These are phyloP conservation scores for Hirschioporus abietinus DNA, from an alignment of 768 basidiomycete species.

Conservation along the genomic window DNA sequence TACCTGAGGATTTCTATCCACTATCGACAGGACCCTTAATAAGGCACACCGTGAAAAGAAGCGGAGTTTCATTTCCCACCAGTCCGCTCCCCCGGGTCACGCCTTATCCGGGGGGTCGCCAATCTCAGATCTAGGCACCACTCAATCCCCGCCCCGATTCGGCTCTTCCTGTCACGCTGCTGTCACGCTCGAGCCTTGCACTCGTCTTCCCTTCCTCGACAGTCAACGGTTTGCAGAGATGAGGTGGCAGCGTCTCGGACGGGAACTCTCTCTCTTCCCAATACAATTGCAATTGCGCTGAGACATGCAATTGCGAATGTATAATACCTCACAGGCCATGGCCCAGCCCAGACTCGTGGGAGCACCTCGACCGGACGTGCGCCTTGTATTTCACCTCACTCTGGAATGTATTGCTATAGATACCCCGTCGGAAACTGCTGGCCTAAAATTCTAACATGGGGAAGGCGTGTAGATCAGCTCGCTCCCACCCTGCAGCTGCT, in stretches of 20 bases:
- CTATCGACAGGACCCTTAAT: neutral
- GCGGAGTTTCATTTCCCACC: neutral
- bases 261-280: too few species aligned
- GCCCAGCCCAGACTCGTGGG: too few species aligned
- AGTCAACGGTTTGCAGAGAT: too few species aligned
- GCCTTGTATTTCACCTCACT: neutral
- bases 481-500: neutral
- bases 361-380: too few species aligned
- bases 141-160: neutral
- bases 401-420: too few species aligned
- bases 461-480: neutral
- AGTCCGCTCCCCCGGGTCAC: neutral
- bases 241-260: too few species aligned
- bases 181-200: neutral
- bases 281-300: too few species aligned
- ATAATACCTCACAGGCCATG: too few species aligned
- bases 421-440: too few species aligned
- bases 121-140: neutral
- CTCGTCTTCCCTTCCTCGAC: too few species aligned
- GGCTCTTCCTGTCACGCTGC: neutral
- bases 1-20: slow-evolving; percentile 1
- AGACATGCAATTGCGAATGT: too few species aligned
- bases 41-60: neutral
- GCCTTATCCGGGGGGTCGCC: neutral
- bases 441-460: neutral